A percentile compares a stretch with the other conserved stretches of the same genome.
phyloP scores from a whole-genome alignment of 768 basidiomycete species.

The Agaricus subrufescens region DNA sequence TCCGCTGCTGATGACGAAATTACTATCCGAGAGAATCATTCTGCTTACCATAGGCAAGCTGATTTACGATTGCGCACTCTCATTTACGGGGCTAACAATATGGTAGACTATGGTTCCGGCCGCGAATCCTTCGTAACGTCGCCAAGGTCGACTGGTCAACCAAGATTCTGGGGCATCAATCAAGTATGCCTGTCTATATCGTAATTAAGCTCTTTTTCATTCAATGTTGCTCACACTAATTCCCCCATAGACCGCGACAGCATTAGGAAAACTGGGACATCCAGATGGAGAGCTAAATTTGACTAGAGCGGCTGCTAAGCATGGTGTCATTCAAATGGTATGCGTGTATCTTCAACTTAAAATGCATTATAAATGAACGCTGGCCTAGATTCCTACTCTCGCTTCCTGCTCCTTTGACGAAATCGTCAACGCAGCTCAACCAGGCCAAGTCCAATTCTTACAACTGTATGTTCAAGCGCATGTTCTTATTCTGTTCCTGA shows the following conservation, averaged over 20 bases:
- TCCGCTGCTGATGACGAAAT: constrained; percentile 97
- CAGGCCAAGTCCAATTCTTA: constrained; percentile 78
- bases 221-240: not conserved
- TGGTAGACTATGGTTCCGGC: constrained; percentile 85
- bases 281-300: constrained; percentile 92
- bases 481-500: not conserved
- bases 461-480: constrained; percentile 54
- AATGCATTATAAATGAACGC: not conserved
- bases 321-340: constrained; percentile 47
- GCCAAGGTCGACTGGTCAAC: constrained; percentile 84
- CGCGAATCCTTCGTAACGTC: constrained; percentile 81
- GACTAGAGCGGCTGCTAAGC: constrained; percentile 83
- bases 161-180: constrained; percentile 69
- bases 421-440: constrained; percentile 79
- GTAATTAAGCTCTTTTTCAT: constrained; percentile 13
- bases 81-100: constrained; percentile 5
- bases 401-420: constrained; percentile 97
- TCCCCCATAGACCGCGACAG: constrained; percentile 58
- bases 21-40: constrained; percentile 83
- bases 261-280: constrained; percentile 93
- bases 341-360: not conserved
- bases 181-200: constrained; percentile 70
- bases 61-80: not conserved
- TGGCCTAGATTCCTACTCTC: constrained; percentile 81
- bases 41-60: constrained; percentile 80